Evolutionary conservation across 306 rosid genomes (phyloP).

Genomic region (Ormosia emarginata): DNA sequence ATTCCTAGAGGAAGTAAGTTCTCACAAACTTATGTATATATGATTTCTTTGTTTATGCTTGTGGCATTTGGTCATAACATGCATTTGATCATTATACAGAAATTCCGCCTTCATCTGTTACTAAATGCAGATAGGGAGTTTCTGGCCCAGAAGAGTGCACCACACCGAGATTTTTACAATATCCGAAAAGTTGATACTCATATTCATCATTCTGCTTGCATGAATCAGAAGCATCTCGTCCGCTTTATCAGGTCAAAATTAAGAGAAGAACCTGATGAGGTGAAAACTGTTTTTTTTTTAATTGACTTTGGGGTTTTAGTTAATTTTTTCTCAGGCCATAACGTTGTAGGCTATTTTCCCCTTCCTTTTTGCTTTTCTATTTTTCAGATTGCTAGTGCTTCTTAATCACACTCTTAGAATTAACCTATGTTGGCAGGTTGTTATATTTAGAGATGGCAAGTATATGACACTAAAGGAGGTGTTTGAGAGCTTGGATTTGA

Average conservation of each 20-base stretch:
- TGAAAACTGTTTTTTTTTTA: not conserved
- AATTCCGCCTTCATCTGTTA: constrained; percentile 85
- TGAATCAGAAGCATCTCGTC: constrained; percentile 68
- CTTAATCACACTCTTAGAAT: not conserved
- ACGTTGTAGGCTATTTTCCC: not conserved
- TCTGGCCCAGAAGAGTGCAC: constrained; percentile 74
- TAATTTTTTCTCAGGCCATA: not conserved
- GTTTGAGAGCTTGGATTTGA: constrained; percentile 89
- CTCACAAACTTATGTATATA: constrained; percentile 11
- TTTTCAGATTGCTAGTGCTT: constrained; percentile 11
- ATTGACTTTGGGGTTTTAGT: not conserved
- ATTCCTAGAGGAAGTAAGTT: constrained; percentile 76
- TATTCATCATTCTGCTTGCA: constrained; percentile 68
- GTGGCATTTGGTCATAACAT: constrained; percentile 29
- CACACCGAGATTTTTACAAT: constrained; percentile 90
- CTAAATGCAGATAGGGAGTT: constrained; percentile 68
- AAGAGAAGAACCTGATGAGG: constrained; percentile 64
- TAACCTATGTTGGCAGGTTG: constrained; percentile 54
- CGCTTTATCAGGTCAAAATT: constrained; percentile 58
- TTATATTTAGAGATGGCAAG: constrained; percentile 91
- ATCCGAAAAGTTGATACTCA: constrained; percentile 77
- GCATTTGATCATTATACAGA: constrained; percentile 52
- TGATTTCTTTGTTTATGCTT: not conserved
- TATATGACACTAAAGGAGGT: constrained; percentile 88
- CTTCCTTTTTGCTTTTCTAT: not conserved